Conservation (phyloP, 179 eudicot genomes). For the Patellifolia procumbens region DNA sequence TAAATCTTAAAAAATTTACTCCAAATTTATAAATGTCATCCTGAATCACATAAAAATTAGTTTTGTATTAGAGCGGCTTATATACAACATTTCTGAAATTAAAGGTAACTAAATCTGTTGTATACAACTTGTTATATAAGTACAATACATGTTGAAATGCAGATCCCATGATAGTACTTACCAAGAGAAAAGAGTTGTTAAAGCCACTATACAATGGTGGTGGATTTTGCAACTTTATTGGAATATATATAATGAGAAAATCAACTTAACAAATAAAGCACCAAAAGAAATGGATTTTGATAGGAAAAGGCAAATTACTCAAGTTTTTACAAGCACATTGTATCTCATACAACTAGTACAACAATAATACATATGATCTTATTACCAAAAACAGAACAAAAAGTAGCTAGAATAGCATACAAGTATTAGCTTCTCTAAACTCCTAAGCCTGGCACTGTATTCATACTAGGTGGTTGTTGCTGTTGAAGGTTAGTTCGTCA, state of each 20-base stretch:
- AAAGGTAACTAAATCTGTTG: too few species aligned
- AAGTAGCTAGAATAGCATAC: slow-evolving; percentile 16
- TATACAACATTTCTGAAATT: too few species aligned
- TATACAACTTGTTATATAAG: too few species aligned
- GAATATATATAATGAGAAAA: background rate
- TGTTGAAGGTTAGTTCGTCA: background rate
- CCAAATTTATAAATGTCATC: too few species aligned
- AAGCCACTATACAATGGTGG: background rate
- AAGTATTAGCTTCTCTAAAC: slow-evolving; percentile 14
- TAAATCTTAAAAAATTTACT: too few species aligned
- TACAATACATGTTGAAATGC: too few species aligned
- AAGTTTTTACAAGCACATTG: slow-evolving; percentile 1
- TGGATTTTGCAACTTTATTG: too few species aligned
- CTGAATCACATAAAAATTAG: too few species aligned
- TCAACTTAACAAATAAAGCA: background rate
- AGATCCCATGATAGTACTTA: too few species aligned
- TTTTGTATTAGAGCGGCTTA: too few species aligned
- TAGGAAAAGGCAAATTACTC: background rate
- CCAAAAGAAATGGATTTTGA: background rate
- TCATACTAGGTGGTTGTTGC: background rate
- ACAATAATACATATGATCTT: background rate
- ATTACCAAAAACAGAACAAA: slow-evolving; percentile 15
- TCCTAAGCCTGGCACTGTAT: background rate
- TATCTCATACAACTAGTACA: slow-evolving; percentile 8
- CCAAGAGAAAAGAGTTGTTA: background rate